Conservation (phyloP, 169 alveolate species). For the Ichthyophthirius multifiliis region DNA sequence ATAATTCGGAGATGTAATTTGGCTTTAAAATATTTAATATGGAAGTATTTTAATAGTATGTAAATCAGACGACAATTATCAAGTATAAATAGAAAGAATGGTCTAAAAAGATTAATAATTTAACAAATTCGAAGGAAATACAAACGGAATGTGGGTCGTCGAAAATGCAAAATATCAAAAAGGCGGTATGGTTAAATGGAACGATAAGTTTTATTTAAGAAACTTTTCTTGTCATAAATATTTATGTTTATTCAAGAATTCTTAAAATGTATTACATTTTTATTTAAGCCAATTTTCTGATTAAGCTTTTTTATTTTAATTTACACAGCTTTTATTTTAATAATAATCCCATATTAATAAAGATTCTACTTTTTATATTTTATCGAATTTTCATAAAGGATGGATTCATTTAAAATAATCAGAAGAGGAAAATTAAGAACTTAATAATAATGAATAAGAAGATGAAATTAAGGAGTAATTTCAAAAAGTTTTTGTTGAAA, state of each 20-base stretch:
- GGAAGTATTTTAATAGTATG: neutral
- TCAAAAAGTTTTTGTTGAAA: neutral
- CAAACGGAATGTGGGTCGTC: slow-evolving; percentile 17
- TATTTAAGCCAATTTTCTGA: neutral
- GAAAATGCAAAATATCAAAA: neutral
- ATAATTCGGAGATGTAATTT: neutral
- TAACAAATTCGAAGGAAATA: slow-evolving; percentile 12
- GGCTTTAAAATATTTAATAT: neutral
- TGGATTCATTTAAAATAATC: neutral
- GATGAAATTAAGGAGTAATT: too few species aligned
- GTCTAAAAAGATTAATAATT: neutral
- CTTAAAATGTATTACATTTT: neutral
- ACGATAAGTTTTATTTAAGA: neutral
- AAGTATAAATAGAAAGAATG: neutral
- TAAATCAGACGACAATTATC: neutral
- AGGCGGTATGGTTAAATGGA: neutral
- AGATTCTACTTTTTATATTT: too few species aligned
- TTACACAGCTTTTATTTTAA: neutral
- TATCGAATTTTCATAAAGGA: too few species aligned
- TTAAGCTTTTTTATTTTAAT: neutral
- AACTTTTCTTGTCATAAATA: neutral
- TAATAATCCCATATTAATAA: too few species aligned
- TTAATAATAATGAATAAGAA: neutral
- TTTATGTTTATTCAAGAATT: neutral
- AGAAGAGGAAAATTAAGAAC: neutral